These are phyloP conservation scores for Cryptomeria japonica DNA, from an alignment of 75 land plant species.

Conservation along the genomic window DNA sequence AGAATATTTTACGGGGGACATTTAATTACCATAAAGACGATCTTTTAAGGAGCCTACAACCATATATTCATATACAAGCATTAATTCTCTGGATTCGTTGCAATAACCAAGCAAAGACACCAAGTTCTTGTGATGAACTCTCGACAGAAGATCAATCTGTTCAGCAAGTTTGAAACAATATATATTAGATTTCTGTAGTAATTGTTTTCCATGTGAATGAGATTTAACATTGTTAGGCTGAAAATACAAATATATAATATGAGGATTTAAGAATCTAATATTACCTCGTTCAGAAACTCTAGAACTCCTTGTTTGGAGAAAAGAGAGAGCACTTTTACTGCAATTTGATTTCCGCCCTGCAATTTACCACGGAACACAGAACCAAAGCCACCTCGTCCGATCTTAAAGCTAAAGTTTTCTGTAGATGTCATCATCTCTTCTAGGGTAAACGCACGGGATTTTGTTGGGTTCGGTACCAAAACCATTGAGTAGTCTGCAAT, in stretches of 20 bases:
- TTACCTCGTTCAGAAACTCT: conserved; percentile 51
- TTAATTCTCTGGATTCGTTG: conserved; percentile 23
- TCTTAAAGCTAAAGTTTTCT: conserved; percentile 40
- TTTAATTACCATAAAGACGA: conserved; percentile 40
- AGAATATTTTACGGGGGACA: background rate
- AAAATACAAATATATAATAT: background rate
- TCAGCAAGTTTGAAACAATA: background rate
- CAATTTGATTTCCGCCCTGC: conserved; percentile 35
- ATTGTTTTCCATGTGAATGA: background rate
- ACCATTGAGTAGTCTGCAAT: background rate
- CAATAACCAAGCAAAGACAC: conserved; percentile 41
- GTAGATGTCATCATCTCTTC: conserved; percentile 44
- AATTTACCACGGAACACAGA: conserved; percentile 43
- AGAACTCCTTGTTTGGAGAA: conserved; percentile 40
- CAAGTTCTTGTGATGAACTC: conserved; percentile 25
- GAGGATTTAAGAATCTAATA: background rate
- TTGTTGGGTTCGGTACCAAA: background rate
- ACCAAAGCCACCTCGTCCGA: conserved; percentile 56
- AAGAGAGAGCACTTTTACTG: conserved; percentile 44
- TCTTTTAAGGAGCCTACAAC: conserved; percentile 19
- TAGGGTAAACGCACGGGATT: conserved; percentile 27
- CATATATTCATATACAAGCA: conserved; percentile 61
- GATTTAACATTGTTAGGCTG: background rate
- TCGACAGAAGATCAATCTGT: conserved; percentile 22
- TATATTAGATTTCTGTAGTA: background rate